phyloP scores from a whole-genome alignment of 2,329 filamentous ascomycete genomes.

The Bisporella sp. region DNA sequence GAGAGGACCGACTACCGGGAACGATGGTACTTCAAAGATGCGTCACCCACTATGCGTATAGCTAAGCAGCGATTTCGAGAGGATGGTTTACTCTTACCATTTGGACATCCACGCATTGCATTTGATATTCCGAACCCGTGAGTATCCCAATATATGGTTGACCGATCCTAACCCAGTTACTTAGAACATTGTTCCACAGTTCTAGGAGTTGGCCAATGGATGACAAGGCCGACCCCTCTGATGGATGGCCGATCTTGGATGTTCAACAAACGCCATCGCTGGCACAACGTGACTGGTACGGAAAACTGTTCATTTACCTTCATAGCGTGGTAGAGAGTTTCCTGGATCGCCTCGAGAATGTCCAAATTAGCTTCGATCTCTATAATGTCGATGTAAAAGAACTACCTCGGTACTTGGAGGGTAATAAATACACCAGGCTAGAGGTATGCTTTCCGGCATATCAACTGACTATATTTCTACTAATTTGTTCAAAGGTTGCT shows the following conservation, averaged over 20 bases:
- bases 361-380: neutral
- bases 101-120: neutral
- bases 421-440: neutral
- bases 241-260: neutral
- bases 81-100: neutral
- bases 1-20: neutral
- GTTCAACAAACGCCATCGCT: neutral
- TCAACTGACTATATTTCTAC: neutral
- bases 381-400: neutral
- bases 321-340: neutral
- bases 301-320: neutral
- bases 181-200: neutral
- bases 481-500: neutral
- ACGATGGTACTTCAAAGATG: neutral
- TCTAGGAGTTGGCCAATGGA: neutral
- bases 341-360: neutral
- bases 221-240: slow-evolving; percentile 1
- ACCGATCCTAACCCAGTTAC: neutral
- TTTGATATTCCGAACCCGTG: neutral
- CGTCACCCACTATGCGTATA: neutral
- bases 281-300: neutral
- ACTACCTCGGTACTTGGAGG: neutral
- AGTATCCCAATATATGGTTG: neutral
- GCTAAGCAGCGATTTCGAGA: neutral
- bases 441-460: neutral